These are phyloP conservation scores for Colletotrichum sp. DNA, from an alignment of 2,329 filamentous ascomycete species.

Conservation along the genomic window DNA sequence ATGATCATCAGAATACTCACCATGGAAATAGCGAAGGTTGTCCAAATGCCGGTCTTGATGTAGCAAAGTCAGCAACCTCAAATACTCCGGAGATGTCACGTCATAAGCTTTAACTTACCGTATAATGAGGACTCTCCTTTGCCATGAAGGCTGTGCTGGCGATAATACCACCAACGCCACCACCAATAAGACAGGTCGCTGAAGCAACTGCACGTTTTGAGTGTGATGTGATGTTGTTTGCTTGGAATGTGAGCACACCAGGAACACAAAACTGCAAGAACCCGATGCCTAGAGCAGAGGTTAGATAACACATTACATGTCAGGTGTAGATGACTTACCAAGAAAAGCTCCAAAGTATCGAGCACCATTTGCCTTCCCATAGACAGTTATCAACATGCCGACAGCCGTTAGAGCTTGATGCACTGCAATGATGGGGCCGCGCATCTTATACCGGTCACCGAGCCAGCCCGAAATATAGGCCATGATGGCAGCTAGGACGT, in stretches of 20 bases:
- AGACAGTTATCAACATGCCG: conserved; percentile 22
- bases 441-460: conserved; percentile 24
- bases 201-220: conserved; percentile 32
- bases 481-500: conserved; percentile 22
- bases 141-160: conserved; percentile 24
- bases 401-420: conserved; percentile 27
- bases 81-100: background rate
- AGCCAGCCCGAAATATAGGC: conserved; percentile 23
- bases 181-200: conserved; percentile 31
- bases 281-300: conserved; percentile 23
- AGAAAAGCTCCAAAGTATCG: conserved; percentile 29
- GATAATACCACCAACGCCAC: conserved; percentile 29
- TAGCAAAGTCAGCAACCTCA: background rate
- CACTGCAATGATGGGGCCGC: conserved; percentile 23
- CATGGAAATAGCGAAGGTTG: conserved; percentile 16
- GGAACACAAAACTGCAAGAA: conserved; percentile 32
- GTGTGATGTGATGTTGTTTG: conserved; percentile 33
- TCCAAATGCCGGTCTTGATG: conserved; percentile 15
- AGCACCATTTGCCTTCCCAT: background rate
- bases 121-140: conserved; percentile 25
- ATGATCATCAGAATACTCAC: conserved; percentile 1
- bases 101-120: background rate
- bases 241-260: conserved; percentile 32
- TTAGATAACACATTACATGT: rapidly evolving
- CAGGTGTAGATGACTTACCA: conserved; percentile 30